Evolutionary conservation across 768 basidiomycete species (phyloP).

Genomic region (Russula lepida): DNA sequence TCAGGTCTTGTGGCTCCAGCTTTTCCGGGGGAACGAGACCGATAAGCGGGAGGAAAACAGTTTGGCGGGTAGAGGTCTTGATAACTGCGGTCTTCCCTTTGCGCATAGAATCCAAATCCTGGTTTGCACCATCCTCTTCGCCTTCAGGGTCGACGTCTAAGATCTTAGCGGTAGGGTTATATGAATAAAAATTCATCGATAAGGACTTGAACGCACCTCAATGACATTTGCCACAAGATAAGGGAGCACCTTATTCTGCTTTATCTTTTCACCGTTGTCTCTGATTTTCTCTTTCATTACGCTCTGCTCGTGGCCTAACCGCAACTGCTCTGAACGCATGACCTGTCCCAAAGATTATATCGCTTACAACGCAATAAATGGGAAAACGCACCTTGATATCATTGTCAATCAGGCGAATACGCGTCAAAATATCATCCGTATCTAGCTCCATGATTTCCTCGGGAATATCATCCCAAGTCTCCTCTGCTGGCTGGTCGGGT

Average conservation of each 20-base stretch:
- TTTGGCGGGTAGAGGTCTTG: slow-evolving; percentile 97
- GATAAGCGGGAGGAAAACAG: slow-evolving; percentile 95
- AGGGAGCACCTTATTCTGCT: slow-evolving; percentile 97
- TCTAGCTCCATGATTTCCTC: slow-evolving; percentile 70
- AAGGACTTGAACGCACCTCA: slow-evolving; percentile 51
- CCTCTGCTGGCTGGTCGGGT: slow-evolving; percentile 61
- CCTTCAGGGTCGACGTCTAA: slow-evolving; percentile 89
- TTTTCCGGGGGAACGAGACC: slow-evolving; percentile 92
- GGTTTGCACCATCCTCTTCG: slow-evolving; percentile 92
- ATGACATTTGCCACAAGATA: slow-evolving; percentile 98
- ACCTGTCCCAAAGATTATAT: slow-evolving; percentile 44
- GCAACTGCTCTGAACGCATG: slow-evolving; percentile 90
- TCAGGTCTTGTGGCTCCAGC: slow-evolving; percentile 86
- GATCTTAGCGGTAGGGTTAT: slow-evolving; percentile 44
- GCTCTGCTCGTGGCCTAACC: slow-evolving; percentile 88
- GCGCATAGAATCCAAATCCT: slow-evolving; percentile 91
- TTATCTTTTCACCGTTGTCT: slow-evolving; percentile 96
- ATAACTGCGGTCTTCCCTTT: slow-evolving; percentile 98
- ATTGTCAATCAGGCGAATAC: slow-evolving; percentile 91
- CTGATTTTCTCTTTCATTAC: slow-evolving; percentile 99
- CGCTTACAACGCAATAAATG: neutral
- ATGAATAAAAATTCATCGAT: neutral
- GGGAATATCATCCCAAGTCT: slow-evolving; percentile 88
- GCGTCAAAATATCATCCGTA: slow-evolving; percentile 82
- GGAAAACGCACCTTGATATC: slow-evolving; percentile 71